Conservation (phyloP, 495 filamentous ascomycete genomes). For the Tuber brumale region DNA sequence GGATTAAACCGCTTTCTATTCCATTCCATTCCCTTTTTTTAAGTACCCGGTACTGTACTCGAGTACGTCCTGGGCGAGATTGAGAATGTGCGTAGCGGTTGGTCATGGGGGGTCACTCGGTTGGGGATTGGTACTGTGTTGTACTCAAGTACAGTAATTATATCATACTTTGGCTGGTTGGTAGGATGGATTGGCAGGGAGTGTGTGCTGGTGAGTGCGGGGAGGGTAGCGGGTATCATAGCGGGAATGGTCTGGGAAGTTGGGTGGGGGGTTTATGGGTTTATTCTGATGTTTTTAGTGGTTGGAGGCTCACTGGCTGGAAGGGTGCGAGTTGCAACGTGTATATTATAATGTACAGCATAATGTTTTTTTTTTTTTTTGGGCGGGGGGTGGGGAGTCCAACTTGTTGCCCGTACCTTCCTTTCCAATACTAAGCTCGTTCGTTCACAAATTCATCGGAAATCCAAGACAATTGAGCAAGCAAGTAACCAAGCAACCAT, state of each 20-base stretch:
- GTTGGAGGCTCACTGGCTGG: not conserved
- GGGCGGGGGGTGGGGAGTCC: conserved; percentile 5
- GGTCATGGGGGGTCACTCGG: not conserved
- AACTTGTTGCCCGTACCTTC: not conserved
- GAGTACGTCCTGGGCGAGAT: too few species aligned
- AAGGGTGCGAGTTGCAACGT: not conserved
- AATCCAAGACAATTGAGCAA: not conserved
- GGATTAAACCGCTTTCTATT: not conserved
- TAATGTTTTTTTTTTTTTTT: not conserved
- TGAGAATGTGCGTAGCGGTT: not conserved
- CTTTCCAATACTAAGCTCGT: not conserved
- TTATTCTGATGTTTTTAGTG: not conserved
- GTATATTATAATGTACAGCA: not conserved
- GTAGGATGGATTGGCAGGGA: too few species aligned
- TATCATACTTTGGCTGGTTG: too few species aligned
- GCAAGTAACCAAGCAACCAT: not conserved
- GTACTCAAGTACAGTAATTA: too few species aligned
- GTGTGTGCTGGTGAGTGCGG: not conserved
- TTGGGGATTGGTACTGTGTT: not conserved
- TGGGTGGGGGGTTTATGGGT: not conserved
- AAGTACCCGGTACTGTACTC: too few species aligned
- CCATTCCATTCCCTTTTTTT: too few species aligned
- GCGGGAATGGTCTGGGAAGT: not conserved
- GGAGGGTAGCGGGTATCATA: too few species aligned
- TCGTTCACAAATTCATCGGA: not conserved